phyloP scores from a whole-genome alignment of 495 filamentous ascomycete species.

The Copromyces sp. region DNA sequence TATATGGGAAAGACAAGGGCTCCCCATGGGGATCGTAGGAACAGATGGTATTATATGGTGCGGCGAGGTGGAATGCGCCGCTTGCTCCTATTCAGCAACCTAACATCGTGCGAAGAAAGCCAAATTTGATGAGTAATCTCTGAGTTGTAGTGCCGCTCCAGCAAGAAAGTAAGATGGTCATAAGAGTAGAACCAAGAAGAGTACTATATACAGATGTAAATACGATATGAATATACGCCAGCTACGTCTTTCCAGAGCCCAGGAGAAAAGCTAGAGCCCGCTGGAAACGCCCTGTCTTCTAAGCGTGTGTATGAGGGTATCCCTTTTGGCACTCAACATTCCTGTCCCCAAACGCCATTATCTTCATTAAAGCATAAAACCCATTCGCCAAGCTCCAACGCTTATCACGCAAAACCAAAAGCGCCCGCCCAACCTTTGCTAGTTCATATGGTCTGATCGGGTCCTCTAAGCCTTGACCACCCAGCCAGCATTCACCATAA shows the following conservation, averaged over 20 bases:
- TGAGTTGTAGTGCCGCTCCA: not conserved
- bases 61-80: not conserved
- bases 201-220: not conserved
- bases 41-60: not conserved
- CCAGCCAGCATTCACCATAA: slow-evolving; percentile 90
- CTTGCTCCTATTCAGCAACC: too few relatives aligned
- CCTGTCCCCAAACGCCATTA: not conserved
- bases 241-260: not conserved
- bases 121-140: not conserved
- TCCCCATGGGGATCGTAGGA: not conserved
- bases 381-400: not conserved
- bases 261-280: not conserved
- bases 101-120: not conserved
- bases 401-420: not conserved
- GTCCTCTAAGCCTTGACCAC: slow-evolving; percentile 51
- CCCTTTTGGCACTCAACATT: not conserved
- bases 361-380: not conserved
- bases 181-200: not conserved
- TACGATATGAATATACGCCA: not conserved
- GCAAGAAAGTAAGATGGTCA: not conserved
- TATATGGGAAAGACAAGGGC: not conserved
- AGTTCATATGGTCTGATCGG: not conserved
- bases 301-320: not conserved
- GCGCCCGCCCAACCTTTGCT: not conserved
- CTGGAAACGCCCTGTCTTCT: not conserved